Base-by-base conservation (phyloP, 257 asterid species). In the Orobanche coerulescens region DNA sequence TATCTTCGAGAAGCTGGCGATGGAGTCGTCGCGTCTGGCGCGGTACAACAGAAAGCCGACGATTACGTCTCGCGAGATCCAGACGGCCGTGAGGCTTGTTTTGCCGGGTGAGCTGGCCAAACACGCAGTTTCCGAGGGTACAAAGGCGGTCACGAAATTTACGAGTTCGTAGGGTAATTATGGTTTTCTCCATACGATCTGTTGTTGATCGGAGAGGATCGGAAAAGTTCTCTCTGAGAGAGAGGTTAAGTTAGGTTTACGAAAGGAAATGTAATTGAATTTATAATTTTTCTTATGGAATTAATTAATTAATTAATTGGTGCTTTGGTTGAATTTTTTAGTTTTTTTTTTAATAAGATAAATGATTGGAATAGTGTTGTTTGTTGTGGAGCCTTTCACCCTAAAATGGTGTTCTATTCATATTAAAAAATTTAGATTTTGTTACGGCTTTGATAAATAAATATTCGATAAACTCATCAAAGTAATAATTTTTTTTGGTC, bases 91-190 rank as follows among this genome's bases (percentile, higher is more conserved):
- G 26, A 52, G 74, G 72, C 67, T 78, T 18, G 81, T 78, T 12
- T 50, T 78, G 28, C 81, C 84, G 3, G 78, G 78, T 36, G 84
- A 78, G 56, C 50, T 79, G 46, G 81, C 81, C 13, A 78, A 78
- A 19, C 84, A 75, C 48, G 81, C 76, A 13, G 81, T 75, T 30
- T 78, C 84, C 16, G 78, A 75, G 68, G 84, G 84, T 4, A 75
- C 79, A 0, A 78, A 71, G 67, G 81, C 76, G n/a, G 84, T 78
- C 6, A 78, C 79, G 5, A 78, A 78, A 72, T 78, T 78, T 67
- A 78, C 81, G 0, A 75, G 76, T 20, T 78, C 81, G 2, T 74
- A 74, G 30, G 6, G 42, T 39, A 18, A 4, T 43, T 37, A 4
- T 2, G 39, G 5, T 47, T 33, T 51, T 13, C 0, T 40, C 11